Evolutionary conservation across 2,329 filamentous ascomycete species (phyloP).

Genomic region (Helminthosporium solani): DNA sequence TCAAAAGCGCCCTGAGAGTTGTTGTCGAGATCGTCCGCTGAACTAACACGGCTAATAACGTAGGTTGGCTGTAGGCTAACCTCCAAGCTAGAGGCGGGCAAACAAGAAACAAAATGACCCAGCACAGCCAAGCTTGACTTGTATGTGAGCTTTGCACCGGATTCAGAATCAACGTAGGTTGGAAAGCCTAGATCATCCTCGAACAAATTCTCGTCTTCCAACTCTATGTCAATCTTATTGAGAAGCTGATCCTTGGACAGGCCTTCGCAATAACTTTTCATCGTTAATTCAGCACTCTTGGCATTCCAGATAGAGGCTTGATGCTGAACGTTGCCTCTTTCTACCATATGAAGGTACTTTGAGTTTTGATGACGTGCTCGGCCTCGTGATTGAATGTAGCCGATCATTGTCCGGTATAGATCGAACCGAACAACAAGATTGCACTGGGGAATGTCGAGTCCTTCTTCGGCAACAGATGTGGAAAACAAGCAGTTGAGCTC

Average conservation of each 20-base stretch:
- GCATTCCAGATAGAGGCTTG: constrained; percentile 59
- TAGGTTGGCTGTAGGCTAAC: constrained; percentile 57
- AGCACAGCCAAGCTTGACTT: constrained; percentile 71
- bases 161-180: constrained; percentile 61
- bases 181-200: constrained; percentile 55
- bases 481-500: constrained; percentile 63
- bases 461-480: constrained; percentile 66
- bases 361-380: constrained; percentile 78
- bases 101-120: constrained; percentile 69
- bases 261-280: constrained; percentile 74
- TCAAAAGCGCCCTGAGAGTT: constrained; percentile 36
- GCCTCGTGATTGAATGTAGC: constrained; percentile 91
- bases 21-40: constrained; percentile 5
- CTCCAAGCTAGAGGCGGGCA: constrained; percentile 57
- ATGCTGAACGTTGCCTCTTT: constrained; percentile 67
- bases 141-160: constrained; percentile 78
- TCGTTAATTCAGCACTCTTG: constrained; percentile 56
- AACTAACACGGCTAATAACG: constrained; percentile 48
- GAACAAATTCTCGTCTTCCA: constrained; percentile 22
- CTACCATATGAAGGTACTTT: constrained; percentile 81
- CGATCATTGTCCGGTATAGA: constrained; percentile 84
- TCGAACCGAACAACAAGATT: constrained; percentile 77
- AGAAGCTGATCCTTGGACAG: constrained; percentile 75
- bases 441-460: constrained; percentile 66
- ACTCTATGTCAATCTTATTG: constrained; percentile 51